Percentiles rank a stretch among this genome's conserved stretches.
Evolutionary conservation across 2,329 filamentous ascomycete species (phyloP).

Genomic region (Fusarium sarcochroum): DNA sequence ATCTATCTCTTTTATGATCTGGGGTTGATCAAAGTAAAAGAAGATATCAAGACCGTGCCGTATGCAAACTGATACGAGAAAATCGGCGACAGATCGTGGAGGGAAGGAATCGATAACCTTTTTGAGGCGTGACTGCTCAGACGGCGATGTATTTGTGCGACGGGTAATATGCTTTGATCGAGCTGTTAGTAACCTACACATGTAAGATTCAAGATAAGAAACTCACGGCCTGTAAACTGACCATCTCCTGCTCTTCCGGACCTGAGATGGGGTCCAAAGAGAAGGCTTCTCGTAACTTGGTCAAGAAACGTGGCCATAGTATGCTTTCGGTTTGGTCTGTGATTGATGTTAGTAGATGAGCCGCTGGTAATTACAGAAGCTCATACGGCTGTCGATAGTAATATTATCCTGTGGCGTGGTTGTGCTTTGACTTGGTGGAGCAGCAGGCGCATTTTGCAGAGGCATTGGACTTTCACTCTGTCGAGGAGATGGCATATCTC

Average conservation of each 20-base stretch:
- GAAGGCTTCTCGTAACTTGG: slow-evolving; percentile 2
- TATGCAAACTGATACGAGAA: background rate
- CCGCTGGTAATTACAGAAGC: rapidly evolving
- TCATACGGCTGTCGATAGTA: background rate
- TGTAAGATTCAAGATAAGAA: rapidly evolving
- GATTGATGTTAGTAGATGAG: rapidly evolving
- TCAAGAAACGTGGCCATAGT: slow-evolving; percentile 4
- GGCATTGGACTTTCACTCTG: background rate
- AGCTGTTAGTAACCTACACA: no score
- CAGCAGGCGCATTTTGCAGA: rapidly evolving
- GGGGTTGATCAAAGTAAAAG: slow-evolving; percentile 10
- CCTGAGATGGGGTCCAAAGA: slow-evolving; percentile 1
- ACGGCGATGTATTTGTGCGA: background rate
- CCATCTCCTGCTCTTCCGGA: background rate
- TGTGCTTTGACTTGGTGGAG: background rate
- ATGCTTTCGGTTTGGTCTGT: background rate
- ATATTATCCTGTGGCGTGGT: background rate
- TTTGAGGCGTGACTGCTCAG: background rate
- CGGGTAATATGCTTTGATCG: background rate
- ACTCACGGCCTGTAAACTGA: background rate
- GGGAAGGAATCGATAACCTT: slow-evolving; percentile 1
- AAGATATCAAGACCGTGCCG: background rate
- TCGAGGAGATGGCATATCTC: background rate
- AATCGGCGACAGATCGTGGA: background rate
- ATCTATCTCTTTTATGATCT: background rate